A percentile compares a stretch with the other conserved stretches of the same genome.
phyloP scores from a whole-genome alignment of 768 basidiomycete species.

The Paxillus ammoniavirescens region DNA sequence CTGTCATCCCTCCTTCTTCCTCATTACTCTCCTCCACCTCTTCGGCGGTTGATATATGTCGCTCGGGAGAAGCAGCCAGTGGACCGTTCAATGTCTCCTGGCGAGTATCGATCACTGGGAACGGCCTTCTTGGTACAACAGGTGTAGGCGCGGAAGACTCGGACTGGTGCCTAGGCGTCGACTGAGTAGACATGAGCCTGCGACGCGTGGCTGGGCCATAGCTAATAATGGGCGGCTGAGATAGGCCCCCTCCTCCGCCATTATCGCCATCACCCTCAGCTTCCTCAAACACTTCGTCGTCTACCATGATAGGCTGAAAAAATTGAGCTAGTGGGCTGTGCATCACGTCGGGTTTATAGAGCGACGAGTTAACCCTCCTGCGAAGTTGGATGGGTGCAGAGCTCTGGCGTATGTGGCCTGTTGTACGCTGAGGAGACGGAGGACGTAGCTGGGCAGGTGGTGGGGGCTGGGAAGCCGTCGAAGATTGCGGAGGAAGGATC shows the following conservation, averaged over 20 bases:
- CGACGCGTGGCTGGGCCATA: slow-evolving; percentile 42
- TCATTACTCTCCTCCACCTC: slow-evolving; percentile 27
- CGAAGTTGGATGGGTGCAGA: slow-evolving; percentile 17
- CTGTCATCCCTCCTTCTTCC: slow-evolving; percentile 24
- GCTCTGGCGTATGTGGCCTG: slow-evolving; percentile 9
- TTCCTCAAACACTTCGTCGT: slow-evolving; percentile 42
- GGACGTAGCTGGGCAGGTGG: neutral
- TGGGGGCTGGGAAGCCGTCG: neutral
- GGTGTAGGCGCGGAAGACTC: slow-evolving; percentile 9
- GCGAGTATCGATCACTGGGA: slow-evolving; percentile 25
- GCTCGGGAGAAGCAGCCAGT: slow-evolving; percentile 30
- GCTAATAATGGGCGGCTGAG: slow-evolving; percentile 23
- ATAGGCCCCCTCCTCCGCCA: slow-evolving; percentile 3
- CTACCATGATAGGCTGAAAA: slow-evolving; percentile 64
- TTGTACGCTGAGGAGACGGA: slow-evolving; percentile 8
- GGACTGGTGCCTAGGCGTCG: slow-evolving; percentile 12
- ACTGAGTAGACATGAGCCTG: slow-evolving; percentile 35
- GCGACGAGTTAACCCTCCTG: slow-evolving; percentile 19
- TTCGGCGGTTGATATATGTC: slow-evolving; percentile 23
- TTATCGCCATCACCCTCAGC: slow-evolving; percentile 20
- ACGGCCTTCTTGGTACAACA: slow-evolving; percentile 8
- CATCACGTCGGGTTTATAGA: slow-evolving; percentile 20
- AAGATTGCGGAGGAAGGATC: slow-evolving; percentile 2
- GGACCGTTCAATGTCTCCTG: slow-evolving; percentile 14
- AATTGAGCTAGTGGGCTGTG: slow-evolving; percentile 69